Evolutionary conservation across 1,284 basidiomycete species (phyloP), one percentile per base, ranked within the genome.

Genomic region (Cerrena zonata): DNA sequence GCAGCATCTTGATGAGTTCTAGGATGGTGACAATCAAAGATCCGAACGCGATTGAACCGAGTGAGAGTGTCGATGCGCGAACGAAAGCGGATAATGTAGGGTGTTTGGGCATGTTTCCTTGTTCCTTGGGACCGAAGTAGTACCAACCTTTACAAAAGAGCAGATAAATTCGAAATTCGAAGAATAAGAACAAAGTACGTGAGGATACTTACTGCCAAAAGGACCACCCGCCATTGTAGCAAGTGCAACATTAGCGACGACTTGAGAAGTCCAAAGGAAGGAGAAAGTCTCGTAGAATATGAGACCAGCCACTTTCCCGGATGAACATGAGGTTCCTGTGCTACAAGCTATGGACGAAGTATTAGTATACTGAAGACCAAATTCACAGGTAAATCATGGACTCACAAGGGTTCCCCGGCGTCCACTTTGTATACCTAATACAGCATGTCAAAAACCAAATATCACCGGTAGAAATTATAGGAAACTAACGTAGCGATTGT

Each of bases 1-100:
- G 64, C 38, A 91, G 62, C 51, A 91, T 73, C 42, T 82, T 73
- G 41, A 94, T 58, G 3, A 93, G 63, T 59, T 95, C 92, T 43
- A 95, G 73, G 25, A 95, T 64, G 0, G 93, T 91, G 41, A 95
- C 91, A 55, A 95, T 90, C 59, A 95, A 72, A 2, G 86, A 90
- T 3, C 92, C 92, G 61, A 94, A 93, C 3, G 90, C 89, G 60
- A 95, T 92, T 0, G 89, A 91, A 4, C 91, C 93, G 25, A 96
- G 76, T 1, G 89, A 93, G 48, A 87, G 72, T 0, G 91, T 92
- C 13, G 85, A 87, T n/a, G 90, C 86, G 23, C 92, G 82, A 34
- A 77, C 75, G 63, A 95, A 89, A 0, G 89, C 77, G 41, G 81
- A 77, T 2, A 81, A 59, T 21, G 86, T 88, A 0, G 89, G 87